phyloP scores from a whole-genome alignment of 371 early-diverging fungal species.

The Cladochytrium tenue region DNA sequence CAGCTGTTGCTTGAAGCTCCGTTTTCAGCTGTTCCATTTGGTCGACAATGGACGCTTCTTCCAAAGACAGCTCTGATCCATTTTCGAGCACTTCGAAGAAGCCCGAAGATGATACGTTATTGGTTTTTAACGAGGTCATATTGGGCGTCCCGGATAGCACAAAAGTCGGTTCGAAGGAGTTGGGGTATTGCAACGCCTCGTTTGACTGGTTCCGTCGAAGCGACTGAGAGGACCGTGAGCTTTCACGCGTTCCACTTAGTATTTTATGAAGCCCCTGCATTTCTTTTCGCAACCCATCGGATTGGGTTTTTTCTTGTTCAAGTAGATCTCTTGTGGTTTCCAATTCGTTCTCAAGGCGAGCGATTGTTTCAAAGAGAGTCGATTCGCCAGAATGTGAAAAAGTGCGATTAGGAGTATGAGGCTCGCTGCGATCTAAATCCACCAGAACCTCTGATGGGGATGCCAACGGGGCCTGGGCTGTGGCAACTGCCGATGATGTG shows the following conservation, averaged over 20 bases:
- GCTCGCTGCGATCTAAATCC: not conserved
- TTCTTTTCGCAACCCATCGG: not conserved
- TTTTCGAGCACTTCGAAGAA: not conserved
- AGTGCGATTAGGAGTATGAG: not conserved
- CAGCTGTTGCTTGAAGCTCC: not conserved
- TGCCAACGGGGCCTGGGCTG: no score
- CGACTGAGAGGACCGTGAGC: no score
- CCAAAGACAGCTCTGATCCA: not conserved
- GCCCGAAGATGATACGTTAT: no score
- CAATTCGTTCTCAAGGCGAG: not conserved
- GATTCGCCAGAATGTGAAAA: not conserved
- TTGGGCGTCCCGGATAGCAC: no score
- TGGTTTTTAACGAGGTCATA: no score
- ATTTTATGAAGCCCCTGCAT: not conserved
- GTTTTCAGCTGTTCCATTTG: not conserved
- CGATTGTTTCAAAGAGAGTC: not conserved
- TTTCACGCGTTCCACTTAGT: not conserved
- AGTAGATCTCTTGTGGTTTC: not conserved
- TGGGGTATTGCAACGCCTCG: no score
- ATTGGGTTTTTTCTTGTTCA: not conserved
- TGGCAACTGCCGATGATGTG: not conserved
- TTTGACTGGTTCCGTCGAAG: no score
- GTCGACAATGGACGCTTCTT: not conserved
- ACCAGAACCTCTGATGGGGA: not conserved
- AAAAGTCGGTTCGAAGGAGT: no score